Evolutionary conservation across 768 basidiomycete species (phyloP), one percentile per base, ranked within the genome.

Genomic region (Lactarius pseudohatsudake): DNA sequence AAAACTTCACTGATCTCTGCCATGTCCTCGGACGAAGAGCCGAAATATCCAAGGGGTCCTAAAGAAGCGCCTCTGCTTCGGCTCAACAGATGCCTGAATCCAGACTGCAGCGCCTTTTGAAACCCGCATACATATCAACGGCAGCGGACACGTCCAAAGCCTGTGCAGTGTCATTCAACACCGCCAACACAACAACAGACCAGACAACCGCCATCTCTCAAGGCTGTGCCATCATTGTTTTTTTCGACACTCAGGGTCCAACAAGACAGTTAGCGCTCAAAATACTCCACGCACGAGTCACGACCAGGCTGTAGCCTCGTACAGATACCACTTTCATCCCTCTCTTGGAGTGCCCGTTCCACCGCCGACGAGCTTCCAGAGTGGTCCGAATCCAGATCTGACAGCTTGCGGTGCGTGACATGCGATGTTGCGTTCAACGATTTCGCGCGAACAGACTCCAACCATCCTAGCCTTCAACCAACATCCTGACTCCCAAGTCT

Each of bases 81-180:
- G 32, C 54, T 28, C 36, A 43, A 22, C 38, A n/a, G 61, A 50
- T 40, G 22, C 55, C 60, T 50, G 43, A 45, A 61, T 62, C 57
- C 45, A 22, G 53, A 16, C n/a, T 38, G 36, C 38, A 62, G 65
- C 55, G 65, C 60, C 30, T 43, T 32, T 13, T 57, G 20, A 57
- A 26, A 47, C 45, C 50, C 22, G 16, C 28, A 22, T 34, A 57
- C n/a, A 54, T 38, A n/a, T 26, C 34, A 57, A 15, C 50, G 50
- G 43, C 43, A 56, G 54, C 36, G 28, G 9, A 26, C n/a, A 8
- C 53, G 38, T 56, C 50, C 53, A 60, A 62, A 30, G 45, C 36
- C 57, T 20, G 43, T 40, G 55, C 20, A 16, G 61, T 53, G 56
- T 22, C 45, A 10, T 47, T 40, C 38, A 62, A 30, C 47, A 41